phyloP scores from a whole-genome alignment of 768 basidiomycete species.

The Heimioporus sp. region DNA sequence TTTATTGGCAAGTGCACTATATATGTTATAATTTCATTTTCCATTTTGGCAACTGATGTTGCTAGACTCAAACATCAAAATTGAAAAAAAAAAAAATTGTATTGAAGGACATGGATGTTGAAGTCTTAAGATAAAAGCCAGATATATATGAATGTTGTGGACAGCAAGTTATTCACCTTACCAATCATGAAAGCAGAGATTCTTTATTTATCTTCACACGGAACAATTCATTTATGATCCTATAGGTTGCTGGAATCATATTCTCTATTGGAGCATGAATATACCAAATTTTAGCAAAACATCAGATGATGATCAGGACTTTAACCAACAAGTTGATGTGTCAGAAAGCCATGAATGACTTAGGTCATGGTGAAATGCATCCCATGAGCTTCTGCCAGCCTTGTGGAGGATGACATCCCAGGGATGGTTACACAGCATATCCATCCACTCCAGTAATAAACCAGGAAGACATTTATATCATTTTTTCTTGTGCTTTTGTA shows the following conservation, averaged over 20 bases:
- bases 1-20: not conserved
- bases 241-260: not conserved
- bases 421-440: constrained; percentile 5
- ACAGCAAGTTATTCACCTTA: not conserved
- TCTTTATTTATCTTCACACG: not conserved
- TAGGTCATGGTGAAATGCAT: not conserved
- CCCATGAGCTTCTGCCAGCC: not conserved
- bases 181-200: not conserved
- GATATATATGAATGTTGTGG: not conserved
- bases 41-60: too few relatives aligned
- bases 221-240: rapidly evolving
- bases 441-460: not conserved
- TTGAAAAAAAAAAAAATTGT: not conserved
- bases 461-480: not conserved
- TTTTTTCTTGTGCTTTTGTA: not conserved
- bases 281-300: not conserved
- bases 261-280: not conserved
- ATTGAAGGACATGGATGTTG: rapidly evolving
- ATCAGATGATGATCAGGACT: constrained; percentile 1
- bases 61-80: not conserved
- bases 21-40: not conserved
- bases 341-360: not conserved
- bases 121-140: not conserved
- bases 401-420: not conserved
- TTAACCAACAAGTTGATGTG: not conserved